Evolutionary conservation across 2,329 filamentous ascomycete genomes (phyloP), one percentile per base, ranked within the genome.

Genomic region (Talaromyces rugulosus): DNA sequence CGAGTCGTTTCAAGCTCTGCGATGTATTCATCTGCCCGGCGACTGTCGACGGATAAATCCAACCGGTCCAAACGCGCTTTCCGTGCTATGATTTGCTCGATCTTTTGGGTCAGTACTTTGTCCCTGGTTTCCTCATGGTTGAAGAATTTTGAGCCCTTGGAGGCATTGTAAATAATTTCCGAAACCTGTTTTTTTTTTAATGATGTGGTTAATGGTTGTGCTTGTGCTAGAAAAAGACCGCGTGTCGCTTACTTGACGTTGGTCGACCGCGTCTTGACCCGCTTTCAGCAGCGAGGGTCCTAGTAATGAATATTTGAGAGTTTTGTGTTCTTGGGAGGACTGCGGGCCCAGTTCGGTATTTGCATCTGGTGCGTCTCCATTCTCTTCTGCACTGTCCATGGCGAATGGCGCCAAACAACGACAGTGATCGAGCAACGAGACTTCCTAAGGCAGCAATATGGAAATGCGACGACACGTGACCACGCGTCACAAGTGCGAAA

Each of bases 81-180:
- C 71, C 88, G 90, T 12, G 83, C 82, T 51, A 95, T 76, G 62
- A 97, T 94, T 50, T 85, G 84, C 59, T 88, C 86, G 68, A 98
- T 97, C 75, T 96, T 97, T 61, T 88, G 82, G 0, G 94, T 97
- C 23, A 98, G 84, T 52, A 85, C 83, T 69, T 89, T 89, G 79
- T 98, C 94, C 69, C 88, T 89, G 61, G 80, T 83, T 73, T 96
- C 89, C 75, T 99, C 95, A 63, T 93, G 91, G 68, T 89, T 91
- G 83, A 98, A 99, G 79, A 89, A 99, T 74, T 96, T 97, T 67
- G 92, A 96, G 55, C 95, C 95, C 73, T 96, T 97, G 16, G 92
- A 97, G 11, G 93, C 92, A 74, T 96, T 92, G 78, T 97, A 98
- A 63, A 99, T 99, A 68, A 98, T 89, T 69, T 98, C 93, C 2